Evolutionary conservation across 805 yeast genomes (phyloP), one percentile per base, ranked within the genome.

Genomic region (Barnettozyma vustinii): DNA sequence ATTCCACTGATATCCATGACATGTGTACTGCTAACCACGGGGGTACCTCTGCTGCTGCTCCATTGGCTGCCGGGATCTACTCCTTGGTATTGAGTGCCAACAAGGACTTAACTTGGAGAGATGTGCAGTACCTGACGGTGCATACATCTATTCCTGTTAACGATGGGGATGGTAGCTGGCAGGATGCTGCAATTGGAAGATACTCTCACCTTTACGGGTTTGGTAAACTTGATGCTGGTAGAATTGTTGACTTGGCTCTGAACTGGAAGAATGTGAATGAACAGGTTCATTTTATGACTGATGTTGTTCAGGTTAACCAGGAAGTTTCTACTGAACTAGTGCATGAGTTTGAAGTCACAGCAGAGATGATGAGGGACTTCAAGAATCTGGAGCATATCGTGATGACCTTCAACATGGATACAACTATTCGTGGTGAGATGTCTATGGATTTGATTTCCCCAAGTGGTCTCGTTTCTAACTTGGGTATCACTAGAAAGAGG

Each of bases 1-100:
- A 87, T 61, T 87, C 98, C 7, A 86, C 97, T 2, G 96, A 87
- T 63, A 75, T 87, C 40, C 73, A 81, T 44, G 75, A 76, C 7
- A 66, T 70, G 56, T 94, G 99, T 66, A 71, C 95, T 2, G 75
- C 75, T 36, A 65, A 57, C 23, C 99, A 94, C 65, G 97, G 97
- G 10, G 99, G 99, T 19, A 94, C 99, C 0, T 92, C 98, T 20
- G 99, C 99, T 0, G 97, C 99, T 15, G 99, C 99, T 0, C 99
- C 99, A 0, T 74, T 94, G 49, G 98, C 97, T 0, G 97, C 98
- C 0, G 99, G 98, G n/a, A 76, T 94, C 1, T 89, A 87, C 63
- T 79, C 97, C 0, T 71, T 94, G 46, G 87, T 87, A 2, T 71
- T 94, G 45, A 82, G 84, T 57, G 90, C 84, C 4, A 86, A 96